Conservation (phyloP, 2,329 filamentous ascomycete genomes). For the Fusarium avenaceum region DNA sequence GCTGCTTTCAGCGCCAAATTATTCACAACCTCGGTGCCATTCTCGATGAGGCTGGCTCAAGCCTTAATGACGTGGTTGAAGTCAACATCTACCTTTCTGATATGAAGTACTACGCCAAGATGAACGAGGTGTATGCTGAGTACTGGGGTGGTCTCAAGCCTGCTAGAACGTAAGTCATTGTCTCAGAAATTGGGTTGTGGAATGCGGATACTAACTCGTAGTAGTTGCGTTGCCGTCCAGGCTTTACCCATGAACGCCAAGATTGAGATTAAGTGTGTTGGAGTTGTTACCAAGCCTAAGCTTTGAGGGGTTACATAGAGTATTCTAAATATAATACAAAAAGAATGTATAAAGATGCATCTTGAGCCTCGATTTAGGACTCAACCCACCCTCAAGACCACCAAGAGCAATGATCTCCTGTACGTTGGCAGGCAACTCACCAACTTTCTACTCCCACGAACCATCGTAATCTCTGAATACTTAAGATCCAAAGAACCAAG, state of each 20-base stretch:
- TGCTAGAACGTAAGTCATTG: conserved; percentile 51
- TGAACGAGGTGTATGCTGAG: conserved; percentile 79
- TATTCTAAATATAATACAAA: too few relatives aligned
- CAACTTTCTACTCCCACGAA: too few relatives aligned
- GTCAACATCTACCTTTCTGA: conserved; percentile 78
- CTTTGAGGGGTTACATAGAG: too few relatives aligned
- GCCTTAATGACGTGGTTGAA: conserved; percentile 75
- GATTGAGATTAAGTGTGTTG: conserved; percentile 52
- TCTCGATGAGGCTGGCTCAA: conserved; percentile 75
- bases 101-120: conserved; percentile 79
- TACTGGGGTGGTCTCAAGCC: conserved; percentile 69
- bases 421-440: too few relatives aligned
- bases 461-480: too few relatives aligned
- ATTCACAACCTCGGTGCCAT: conserved; percentile 78
- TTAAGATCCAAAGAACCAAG: too few relatives aligned
- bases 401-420: too few relatives aligned
- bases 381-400: too few relatives aligned
- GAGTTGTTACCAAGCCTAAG: conserved; percentile 40
- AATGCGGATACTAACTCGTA: neutral
- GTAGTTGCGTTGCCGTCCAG: conserved; percentile 52
- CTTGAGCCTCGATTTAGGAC: too few relatives aligned
- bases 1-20: conserved; percentile 58
- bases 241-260: conserved; percentile 49
- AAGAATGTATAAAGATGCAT: too few relatives aligned
- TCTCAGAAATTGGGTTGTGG: rapidly evolving